Evolutionary conservation across 257 asterid species (phyloP).

Genomic region (Phtheirospermum japonicum): DNA sequence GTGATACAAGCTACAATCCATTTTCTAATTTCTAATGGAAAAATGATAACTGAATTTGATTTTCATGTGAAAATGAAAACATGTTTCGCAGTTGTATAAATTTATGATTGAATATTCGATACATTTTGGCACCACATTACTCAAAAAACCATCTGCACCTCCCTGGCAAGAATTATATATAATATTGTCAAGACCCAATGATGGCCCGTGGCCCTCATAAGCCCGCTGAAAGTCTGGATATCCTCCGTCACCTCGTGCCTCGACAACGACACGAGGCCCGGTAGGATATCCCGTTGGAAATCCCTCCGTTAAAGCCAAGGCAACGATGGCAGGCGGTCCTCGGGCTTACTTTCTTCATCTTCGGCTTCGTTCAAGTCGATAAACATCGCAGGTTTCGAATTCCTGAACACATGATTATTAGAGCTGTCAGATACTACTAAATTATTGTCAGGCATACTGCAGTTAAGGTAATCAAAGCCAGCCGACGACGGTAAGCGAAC

Average conservation of each 20-base stretch:
- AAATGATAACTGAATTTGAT: no score
- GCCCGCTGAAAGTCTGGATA: constrained; percentile 86
- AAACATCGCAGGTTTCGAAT: constrained; percentile 45
- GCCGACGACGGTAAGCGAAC: constrained; percentile 32
- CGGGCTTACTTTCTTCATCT: constrained; percentile 36
- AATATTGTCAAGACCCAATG: constrained; percentile 49
- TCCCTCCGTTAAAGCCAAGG: constrained; percentile 93
- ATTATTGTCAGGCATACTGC: constrained; percentile 35
- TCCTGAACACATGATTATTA: constrained; percentile 35
- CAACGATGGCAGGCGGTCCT: constrained; percentile 34
- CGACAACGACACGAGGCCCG: constrained; percentile 72
- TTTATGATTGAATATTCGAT: no score
- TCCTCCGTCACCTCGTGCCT: constrained; percentile 94
- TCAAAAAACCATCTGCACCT: no score
- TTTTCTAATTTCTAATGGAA: no score
- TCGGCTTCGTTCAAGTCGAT: constrained; percentile 64
- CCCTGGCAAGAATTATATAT: no score
- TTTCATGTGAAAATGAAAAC: no score
- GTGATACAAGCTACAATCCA: no score
- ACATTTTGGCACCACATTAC: no score
- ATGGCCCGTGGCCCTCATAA: constrained; percentile 91
- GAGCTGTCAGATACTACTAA: constrained; percentile 1
- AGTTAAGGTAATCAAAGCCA: constrained; percentile 36
- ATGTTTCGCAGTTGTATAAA: no score
- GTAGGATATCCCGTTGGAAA: constrained; percentile 91